Conservation (phyloP, 495 filamentous ascomycete genomes). For the Cairneyella variabilis region DNA sequence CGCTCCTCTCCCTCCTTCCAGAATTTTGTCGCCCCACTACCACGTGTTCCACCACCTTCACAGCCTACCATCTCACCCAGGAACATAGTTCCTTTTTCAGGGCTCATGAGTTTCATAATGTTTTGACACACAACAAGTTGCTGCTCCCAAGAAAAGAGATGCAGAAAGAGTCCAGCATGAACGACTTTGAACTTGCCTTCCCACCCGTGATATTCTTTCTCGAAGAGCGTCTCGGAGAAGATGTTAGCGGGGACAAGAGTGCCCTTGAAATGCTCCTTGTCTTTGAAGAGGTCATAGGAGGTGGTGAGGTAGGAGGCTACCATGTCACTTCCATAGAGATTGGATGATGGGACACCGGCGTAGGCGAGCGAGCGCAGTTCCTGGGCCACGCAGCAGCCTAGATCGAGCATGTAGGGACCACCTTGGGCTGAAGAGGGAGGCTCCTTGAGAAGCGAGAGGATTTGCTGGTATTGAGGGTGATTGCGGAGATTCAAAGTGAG, state of each 20-base stretch:
- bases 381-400: constrained; percentile 47
- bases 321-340: constrained; percentile 44
- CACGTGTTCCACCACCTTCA: constrained; percentile 25
- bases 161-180: constrained; percentile 52
- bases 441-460: background rate
- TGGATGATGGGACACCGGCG: constrained; percentile 37
- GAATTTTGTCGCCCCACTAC: constrained; percentile 20
- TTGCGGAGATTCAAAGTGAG: constrained; percentile 37
- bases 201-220: constrained; percentile 27
- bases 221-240: constrained; percentile 37
- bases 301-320: constrained; percentile 42
- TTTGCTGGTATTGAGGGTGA: constrained; percentile 2
- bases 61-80: constrained; percentile 45
- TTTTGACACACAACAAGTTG: constrained; percentile 45
- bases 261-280: constrained; percentile 37
- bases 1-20: constrained; percentile 14
- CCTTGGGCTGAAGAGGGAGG: background rate
- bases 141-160: constrained; percentile 52
- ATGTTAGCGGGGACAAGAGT: constrained; percentile 47
- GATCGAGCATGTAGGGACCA: constrained; percentile 34
- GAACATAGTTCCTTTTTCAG: constrained; percentile 37
- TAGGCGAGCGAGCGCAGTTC: constrained; percentile 38
- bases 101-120: constrained; percentile 41
- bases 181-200: constrained; percentile 49
- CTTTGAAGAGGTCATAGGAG: constrained; percentile 48